A percentile compares a stretch with the other conserved stretches of the same genome.
phyloP scores from a whole-genome alignment of 768 basidiomycete species.

The Leccinellum rugosiceps region DNA sequence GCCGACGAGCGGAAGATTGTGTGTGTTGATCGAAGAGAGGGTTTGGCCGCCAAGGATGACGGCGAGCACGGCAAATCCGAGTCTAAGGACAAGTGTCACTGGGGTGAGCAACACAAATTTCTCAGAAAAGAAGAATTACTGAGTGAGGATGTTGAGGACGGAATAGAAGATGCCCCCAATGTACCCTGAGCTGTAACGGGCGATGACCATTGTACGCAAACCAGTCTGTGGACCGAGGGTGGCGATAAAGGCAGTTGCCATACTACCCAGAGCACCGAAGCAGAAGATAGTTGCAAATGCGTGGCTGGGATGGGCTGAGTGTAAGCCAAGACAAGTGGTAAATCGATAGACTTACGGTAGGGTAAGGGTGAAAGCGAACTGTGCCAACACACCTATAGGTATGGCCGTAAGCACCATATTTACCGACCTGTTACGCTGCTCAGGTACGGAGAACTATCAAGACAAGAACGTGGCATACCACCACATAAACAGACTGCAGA shows the following conservation, averaged over 20 bases:
- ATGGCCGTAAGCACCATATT: conserved; percentile 47
- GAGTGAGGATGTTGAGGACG: conserved; percentile 51
- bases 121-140: conserved; percentile 23
- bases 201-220: conserved; percentile 52
- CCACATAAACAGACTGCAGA: conserved; percentile 42
- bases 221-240: conserved; percentile 53
- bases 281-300: conserved; percentile 43
- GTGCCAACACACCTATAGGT: conserved; percentile 48
- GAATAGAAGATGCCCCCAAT: conserved; percentile 48
- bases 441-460: neutral
- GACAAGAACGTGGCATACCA: conserved; percentile 27
- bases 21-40: conserved; percentile 43
- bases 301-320: conserved; percentile 30
- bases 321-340: neutral
- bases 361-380: conserved; percentile 47
- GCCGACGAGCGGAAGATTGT: conserved; percentile 43
- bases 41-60: conserved; percentile 57
- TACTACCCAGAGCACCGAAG: conserved; percentile 43
- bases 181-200: conserved; percentile 48
- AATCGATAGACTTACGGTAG: conserved; percentile 34
- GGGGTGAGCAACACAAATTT: neutral
- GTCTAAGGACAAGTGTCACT: conserved; percentile 20
- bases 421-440: conserved; percentile 36
- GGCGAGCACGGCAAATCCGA: conserved; percentile 47
- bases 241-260: conserved; percentile 48